Evolutionary conservation across 345 rosid species (phyloP).

Genomic region (Garcia nutans): DNA sequence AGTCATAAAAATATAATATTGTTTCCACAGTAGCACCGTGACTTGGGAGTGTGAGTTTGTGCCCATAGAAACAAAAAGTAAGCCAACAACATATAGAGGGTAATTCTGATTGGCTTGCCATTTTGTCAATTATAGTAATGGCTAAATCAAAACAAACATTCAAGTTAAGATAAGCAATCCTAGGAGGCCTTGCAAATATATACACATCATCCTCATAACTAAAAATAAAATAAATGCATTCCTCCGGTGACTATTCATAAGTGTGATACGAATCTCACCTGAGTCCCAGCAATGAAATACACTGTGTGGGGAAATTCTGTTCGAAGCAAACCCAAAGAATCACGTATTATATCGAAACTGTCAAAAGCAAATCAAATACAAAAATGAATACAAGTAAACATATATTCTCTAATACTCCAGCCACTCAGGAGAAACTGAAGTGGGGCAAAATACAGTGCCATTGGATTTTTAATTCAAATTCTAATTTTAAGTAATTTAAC

Average conservation of each 20-base stretch:
- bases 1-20: background rate
- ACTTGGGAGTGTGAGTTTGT: background rate
- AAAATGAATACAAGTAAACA: background rate
- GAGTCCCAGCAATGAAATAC: conserved; percentile 89
- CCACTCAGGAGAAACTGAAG: background rate
- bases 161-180: background rate
- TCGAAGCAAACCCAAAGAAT: conserved; percentile 78
- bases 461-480: background rate
- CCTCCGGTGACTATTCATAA: background rate
- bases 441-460: background rate
- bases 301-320: conserved; percentile 82
- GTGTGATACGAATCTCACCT: conserved; percentile 41
- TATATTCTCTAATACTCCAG: background rate
- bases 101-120: background rate
- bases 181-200: background rate
- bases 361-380: conserved; percentile 18
- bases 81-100: background rate
- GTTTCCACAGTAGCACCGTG: background rate
- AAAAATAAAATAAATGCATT: background rate
- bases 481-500: background rate
- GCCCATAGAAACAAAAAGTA: background rate
- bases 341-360: conserved; percentile 86
- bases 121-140: background rate
- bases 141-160: background rate
- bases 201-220: background rate